Conservation (phyloP, 148 eudicot species). For the Rhododendron simsii region DNA sequence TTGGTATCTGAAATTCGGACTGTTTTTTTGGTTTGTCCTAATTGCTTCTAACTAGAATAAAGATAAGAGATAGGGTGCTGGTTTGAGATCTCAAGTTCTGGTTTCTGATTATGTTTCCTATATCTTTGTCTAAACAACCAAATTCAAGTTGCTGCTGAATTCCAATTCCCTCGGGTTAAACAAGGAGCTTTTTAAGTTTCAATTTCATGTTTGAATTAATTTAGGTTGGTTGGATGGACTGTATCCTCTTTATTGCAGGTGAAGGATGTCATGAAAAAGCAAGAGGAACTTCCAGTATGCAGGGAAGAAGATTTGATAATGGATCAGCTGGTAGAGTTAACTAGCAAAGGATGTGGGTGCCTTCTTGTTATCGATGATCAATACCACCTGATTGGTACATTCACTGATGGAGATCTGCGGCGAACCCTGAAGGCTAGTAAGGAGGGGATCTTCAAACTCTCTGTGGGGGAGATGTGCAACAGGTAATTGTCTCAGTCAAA, state of each 20-base stretch:
- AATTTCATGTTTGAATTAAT: neutral
- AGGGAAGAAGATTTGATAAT: conserved; percentile 80
- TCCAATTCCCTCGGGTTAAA: neutral
- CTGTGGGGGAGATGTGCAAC: conserved; percentile 98
- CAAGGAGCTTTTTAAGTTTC: neutral
- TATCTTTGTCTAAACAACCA: neutral
- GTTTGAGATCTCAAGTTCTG: neutral
- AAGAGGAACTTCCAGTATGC: conserved; percentile 81
- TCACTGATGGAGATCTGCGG: conserved; percentile 92
- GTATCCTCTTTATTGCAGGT: conserved; percentile 49
- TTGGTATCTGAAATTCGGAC: neutral
- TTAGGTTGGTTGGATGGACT: conserved; percentile 2
- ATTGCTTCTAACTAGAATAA: neutral
- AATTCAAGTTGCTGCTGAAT: neutral
- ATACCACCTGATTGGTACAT: conserved; percentile 76
- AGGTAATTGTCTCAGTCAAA: conserved; percentile 42
- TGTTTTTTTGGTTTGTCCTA: neutral
- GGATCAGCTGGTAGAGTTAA: conserved; percentile 96
- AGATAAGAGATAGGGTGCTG: neutral
- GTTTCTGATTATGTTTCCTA: neutral
- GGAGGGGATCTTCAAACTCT: conserved; percentile 90
- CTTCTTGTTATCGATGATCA: conserved; percentile 78
- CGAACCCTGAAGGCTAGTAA: conserved; percentile 88
- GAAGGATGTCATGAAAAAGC: conserved; percentile 91
- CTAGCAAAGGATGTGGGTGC: conserved; percentile 96